A percentile compares a stretch with the other conserved stretches of the same genome.
These are phyloP conservation scores for Cordyceps cateniannulata DNA, from an alignment of 2,329 filamentous ascomycete genomes.

Conservation along the genomic window DNA sequence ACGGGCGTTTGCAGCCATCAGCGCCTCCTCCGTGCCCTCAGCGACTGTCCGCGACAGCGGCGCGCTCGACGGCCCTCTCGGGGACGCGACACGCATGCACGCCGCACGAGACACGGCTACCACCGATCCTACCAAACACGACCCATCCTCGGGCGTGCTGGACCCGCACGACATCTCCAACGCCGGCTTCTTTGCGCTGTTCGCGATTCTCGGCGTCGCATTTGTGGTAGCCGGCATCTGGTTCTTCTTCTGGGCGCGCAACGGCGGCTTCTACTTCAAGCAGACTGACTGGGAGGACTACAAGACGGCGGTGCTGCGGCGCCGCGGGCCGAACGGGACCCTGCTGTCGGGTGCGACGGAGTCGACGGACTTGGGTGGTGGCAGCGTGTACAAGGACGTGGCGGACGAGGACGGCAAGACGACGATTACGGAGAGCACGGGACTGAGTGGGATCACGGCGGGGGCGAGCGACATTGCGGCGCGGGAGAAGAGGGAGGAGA, in stretches of 20 bases:
- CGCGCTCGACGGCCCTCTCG: background rate
- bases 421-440: constrained; percentile 38
- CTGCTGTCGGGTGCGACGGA: constrained; percentile 76
- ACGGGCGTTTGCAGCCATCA: constrained; percentile 3
- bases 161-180: constrained; percentile 54
- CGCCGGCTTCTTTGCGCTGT: constrained; percentile 73
- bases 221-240: constrained; percentile 76
- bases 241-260: constrained; percentile 99
- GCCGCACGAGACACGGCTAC: constrained; percentile 32
- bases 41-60: background rate
- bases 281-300: constrained; percentile 96
- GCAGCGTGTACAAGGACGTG: constrained; percentile 73
- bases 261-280: constrained; percentile 85
- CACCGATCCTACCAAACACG: constrained; percentile 17
- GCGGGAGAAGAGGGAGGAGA: constrained; percentile 50
- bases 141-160: constrained; percentile 44
- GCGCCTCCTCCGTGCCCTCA: background rate
- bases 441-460: constrained; percentile 49
- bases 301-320: constrained; percentile 86
- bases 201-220: constrained; percentile 72
- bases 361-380: constrained; percentile 79
- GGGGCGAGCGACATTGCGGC: constrained; percentile 50
- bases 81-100: constrained; percentile 34
- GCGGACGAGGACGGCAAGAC: constrained; percentile 44
- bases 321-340: constrained; percentile 83